Evolutionary conservation across 805 yeast species (phyloP), one percentile per base, ranked within the genome.

Genomic region (Candida sphagnicola): DNA sequence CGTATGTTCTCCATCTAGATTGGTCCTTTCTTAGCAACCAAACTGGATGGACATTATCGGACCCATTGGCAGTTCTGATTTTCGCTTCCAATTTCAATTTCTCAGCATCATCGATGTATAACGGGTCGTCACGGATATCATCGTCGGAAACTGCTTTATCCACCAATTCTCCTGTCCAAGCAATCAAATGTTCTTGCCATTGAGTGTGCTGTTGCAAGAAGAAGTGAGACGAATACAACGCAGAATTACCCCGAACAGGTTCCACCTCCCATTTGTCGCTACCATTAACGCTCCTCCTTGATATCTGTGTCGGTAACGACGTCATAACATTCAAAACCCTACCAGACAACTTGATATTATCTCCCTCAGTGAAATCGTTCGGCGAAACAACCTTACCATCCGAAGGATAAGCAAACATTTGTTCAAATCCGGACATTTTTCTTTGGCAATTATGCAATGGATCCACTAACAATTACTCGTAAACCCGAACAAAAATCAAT

Each of bases 111-210:
- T 72, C 69, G 47, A 78, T 62, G 54, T 78, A 82, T 46, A 78
- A 65, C 0, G 88, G 84, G 47, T 84, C 90, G 30, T 68, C 78
- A 14, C 18, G 36, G 5, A 42, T 12, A 18, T 40, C 41, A 13
- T 44, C 47, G 26, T 70, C 79, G 38, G 70, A 66, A 31, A 67
- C 57, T 18, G 56, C 44, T 40, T 57, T 54, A 48, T 63, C 62
- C 29, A 61, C 59, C 44, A 93, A 69, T 59, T 89, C 98, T 33
- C 99, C 99, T 0, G 97, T 85, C 99, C 99, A 93, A 1, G 88
- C 97, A 37, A 93, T 80, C 36, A 87, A 64, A 48, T 88, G 86
- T 33, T 90, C 82, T 45, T 89, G 95, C 93, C 96, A 91, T 16
- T 80, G 75, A 0, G 90, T 75, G 33, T 79, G 77, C 40, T 75